Base-by-base conservation (phyloP, 2,329 filamentous ascomycete genomes). In the Trichoderma atrobrunneum region DNA sequence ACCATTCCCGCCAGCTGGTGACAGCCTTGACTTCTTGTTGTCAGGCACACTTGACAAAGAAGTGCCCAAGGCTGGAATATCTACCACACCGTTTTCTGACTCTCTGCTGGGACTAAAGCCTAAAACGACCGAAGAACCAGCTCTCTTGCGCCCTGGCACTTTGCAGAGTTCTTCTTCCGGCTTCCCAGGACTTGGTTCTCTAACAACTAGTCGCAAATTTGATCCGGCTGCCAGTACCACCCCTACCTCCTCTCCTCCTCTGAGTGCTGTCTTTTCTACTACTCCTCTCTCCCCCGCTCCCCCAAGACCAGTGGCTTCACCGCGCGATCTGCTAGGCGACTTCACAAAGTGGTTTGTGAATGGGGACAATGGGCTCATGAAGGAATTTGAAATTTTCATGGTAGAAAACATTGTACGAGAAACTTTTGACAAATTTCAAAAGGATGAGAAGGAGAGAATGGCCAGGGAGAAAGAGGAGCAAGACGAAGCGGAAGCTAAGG, bases 331-430 rank as follows among this genome's bases (percentile, higher is more conserved):
- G 3, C 81, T 89, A 75, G 84, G 79, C 7, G 82, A 85, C 62
- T 85, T 90, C 34, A 83, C 86, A 0, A 83, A 81, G 30, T 90
- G 88, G 88, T 86, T 85, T 69, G 85, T 89, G 4, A 78, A 80
- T 14, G 88, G 85, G 36, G 88, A 90, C 71, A 78, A 81, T 18
- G 88, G 88, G 0, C 76, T 90, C 8, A 76, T 90, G 76, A 81
- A 86, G 7, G 83, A 87, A 14, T 86, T 90, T 56, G 78, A 85
- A 69, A 79, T 83, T 14, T 82, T 82, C 48, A 81, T 84, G 21
- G 75, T 89, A 2, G 83, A 85, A 57, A 80, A 85, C 21, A 75
- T 88, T 3, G 78, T 89, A 10, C 78, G 78, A 36, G 76, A 80
- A 6, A 80, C 82, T 0, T 88, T 82, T 75, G 77, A 81, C 0